Percentiles rank a stretch among this genome's conserved stretches.
Evolutionary conservation across 345 rosid genomes (phyloP).

Genomic region (Xanthoceras sorbifolium): DNA sequence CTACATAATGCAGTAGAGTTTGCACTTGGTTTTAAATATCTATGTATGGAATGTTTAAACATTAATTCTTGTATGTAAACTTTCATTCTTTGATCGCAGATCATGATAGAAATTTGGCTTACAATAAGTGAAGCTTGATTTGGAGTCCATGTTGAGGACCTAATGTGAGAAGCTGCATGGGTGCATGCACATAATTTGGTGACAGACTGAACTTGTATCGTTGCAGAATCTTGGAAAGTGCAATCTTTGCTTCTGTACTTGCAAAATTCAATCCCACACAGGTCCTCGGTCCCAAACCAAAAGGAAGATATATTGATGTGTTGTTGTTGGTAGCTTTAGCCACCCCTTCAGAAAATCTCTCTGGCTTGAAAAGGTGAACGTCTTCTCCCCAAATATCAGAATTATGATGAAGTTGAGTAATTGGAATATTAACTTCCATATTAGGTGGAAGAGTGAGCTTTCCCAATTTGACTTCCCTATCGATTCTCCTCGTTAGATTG

Average conservation of each 20-base stretch:
- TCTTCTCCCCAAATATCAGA: constrained; percentile 40
- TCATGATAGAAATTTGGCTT: too few species aligned
- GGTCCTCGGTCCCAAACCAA: constrained; percentile 35
- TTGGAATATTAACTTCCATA: constrained; percentile 18
- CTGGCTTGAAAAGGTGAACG: constrained; percentile 33
- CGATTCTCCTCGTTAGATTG: neutral
- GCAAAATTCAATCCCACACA: constrained; percentile 40
- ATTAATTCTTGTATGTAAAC: too few species aligned
- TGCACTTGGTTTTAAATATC: too few species aligned
- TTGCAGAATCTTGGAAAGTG: constrained; percentile 42
- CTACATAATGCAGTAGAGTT: too few species aligned
- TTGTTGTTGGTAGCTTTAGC: constrained; percentile 41
- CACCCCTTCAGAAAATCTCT: constrained; percentile 30
- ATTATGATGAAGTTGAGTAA: constrained; percentile 28
- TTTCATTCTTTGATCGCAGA: too few species aligned
- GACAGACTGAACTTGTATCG: constrained; percentile 37
- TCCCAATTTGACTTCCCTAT: constrained; percentile 26
- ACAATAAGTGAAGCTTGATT: constrained; percentile 25
- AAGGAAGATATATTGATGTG: constrained; percentile 27
- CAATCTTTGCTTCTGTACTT: constrained; percentile 30
- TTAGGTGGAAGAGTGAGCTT: constrained; percentile 20
- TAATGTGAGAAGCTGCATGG: neutral
- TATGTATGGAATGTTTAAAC: too few species aligned
- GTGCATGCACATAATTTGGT: constrained; percentile 36
- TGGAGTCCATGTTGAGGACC: constrained; percentile 38